Conservation (phyloP, 2,329 filamentous ascomycete genomes). For the Chaetomium sp. region DNA sequence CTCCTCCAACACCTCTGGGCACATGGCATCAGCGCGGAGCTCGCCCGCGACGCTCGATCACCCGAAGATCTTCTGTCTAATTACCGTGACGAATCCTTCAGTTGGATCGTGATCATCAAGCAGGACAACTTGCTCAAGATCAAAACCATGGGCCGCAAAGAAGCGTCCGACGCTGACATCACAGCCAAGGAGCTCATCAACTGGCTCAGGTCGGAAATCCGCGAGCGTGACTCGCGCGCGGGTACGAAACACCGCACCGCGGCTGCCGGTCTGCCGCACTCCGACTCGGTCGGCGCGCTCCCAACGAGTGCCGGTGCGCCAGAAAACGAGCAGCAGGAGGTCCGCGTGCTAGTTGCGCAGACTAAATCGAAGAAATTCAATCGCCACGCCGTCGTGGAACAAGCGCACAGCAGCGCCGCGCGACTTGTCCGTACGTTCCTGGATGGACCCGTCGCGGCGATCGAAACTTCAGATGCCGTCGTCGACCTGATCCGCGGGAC, state of each 20-base stretch:
- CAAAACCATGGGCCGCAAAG: constrained; percentile 68
- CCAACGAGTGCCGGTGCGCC: constrained; percentile 7
- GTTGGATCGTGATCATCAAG: constrained; percentile 86
- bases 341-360: constrained; percentile 76
- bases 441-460: constrained; percentile 73
- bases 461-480: constrained; percentile 80
- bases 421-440: constrained; percentile 64
- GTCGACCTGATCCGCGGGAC: constrained; percentile 71
- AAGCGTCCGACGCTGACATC: constrained; percentile 69
- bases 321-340: constrained; percentile 57
- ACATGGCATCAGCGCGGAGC: constrained; percentile 78
- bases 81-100: constrained; percentile 70
- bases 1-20: constrained; percentile 75
- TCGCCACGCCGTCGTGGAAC: constrained; percentile 76
- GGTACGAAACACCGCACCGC: constrained; percentile 21
- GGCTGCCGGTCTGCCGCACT: constrained; percentile 3
- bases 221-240: constrained; percentile 58
- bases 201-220: constrained; percentile 76
- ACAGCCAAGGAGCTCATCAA: constrained; percentile 64
- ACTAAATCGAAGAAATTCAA: constrained; percentile 90
- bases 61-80: constrained; percentile 72
- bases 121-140: constrained; percentile 72
- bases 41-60: constrained; percentile 72
- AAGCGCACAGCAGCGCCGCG: constrained; percentile 54
- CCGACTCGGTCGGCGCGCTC: constrained; percentile 7